Base-by-base conservation (phyloP, 371 early-diverging fungal genomes). In the Cladochytrium tenue region DNA sequence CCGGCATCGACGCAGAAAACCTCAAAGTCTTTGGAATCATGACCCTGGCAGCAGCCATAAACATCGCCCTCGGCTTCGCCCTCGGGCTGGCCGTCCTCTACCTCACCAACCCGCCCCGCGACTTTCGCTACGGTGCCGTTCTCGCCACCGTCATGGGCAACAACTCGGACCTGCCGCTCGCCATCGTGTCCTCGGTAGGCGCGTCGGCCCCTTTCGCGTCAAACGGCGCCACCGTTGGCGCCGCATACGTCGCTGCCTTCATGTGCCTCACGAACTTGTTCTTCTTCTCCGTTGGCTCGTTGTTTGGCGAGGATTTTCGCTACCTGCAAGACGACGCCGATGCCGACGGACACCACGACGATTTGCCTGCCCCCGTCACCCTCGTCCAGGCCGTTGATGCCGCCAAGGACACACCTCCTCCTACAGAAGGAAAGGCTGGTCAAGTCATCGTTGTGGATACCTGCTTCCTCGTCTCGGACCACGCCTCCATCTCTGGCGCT, bases 221-320 rank as follows among this genome's bases (percentile, higher is more conserved):
- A 3, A 71, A 69, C 3, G 75, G 69, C 36, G 2, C 68, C 17
- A 58, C 56, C 2, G 53, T 32, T 20, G 75, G 71, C 13, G 62
- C 70, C 30, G 75, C 75, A 66, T 67, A 73, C 59, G 59, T 76
- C 50, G 64, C 68, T 2, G 72, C 67, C 4, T 76, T 76, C 57
- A 56, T 72, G 5, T 64, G 60, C 60, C 62, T 76, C 31, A 61
- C 67, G 34, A 76, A 72, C 34, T 20, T 76, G 25, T 72, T 63
- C 58, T 72, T 67, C 52, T 72, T 70, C 63, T 63, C 68, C 7
- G 50, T 76, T 32, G 76, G 73, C 13, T 72, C 51, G 56, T 58
- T 60, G 25, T 66, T 76, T 51, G 76, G 68, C 1, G 60, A 67
- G 31, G 76, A 76, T 62, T 69, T 69, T 32, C 55, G 57, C 25